phyloP scores from a whole-genome alignment of 2,329 filamentous ascomycete species.

The Pleoardoris graminearum region DNA sequence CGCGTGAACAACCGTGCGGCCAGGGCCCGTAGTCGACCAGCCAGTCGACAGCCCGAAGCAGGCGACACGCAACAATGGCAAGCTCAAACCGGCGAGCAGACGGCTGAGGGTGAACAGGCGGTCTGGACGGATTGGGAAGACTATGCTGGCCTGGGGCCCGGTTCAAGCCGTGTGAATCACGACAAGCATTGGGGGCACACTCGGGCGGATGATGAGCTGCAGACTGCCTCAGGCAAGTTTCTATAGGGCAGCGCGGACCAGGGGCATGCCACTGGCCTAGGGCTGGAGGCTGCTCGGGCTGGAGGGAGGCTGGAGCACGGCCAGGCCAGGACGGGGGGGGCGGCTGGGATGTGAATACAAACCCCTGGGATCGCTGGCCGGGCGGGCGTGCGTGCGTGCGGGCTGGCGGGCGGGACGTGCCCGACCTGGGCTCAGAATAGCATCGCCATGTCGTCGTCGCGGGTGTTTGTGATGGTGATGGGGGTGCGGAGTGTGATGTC shows the following conservation, averaged over 20 bases:
- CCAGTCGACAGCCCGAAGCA: constrained; percentile 25
- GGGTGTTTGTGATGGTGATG: not conserved
- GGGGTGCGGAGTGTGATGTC: not conserved
- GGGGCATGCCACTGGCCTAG: constrained; percentile 27
- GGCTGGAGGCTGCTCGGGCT: constrained; percentile 35
- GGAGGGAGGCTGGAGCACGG: constrained; percentile 29
- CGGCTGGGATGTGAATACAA: constrained; percentile 27
- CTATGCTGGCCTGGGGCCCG: constrained; percentile 22
- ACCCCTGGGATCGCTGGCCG: constrained; percentile 14
- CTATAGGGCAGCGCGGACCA: constrained; percentile 33
- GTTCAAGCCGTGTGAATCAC: constrained; percentile 29
- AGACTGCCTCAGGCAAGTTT: constrained; percentile 34
- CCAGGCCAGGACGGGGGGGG: constrained; percentile 23
- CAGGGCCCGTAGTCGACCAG: constrained; percentile 21
- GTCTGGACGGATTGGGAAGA: constrained; percentile 30
- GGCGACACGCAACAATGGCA: constrained; percentile 36
- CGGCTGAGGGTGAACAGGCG: constrained; percentile 23
- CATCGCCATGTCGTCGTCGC: constrained; percentile 11
- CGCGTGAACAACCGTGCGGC: constrained; percentile 33
- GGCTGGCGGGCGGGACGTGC: constrained; percentile 28
- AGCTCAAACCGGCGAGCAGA: constrained; percentile 24
- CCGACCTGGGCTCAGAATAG: constrained; percentile 26
- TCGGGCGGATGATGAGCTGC: constrained; percentile 25
- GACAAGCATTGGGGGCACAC: constrained; percentile 33
- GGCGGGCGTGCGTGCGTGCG: constrained; percentile 12